Percentiles rank a stretch among this genome's conserved stretches.
phyloP scores from a whole-genome alignment of 2,329 filamentous ascomycete genomes.

The Phaeophleospora eucalypticola region DNA sequence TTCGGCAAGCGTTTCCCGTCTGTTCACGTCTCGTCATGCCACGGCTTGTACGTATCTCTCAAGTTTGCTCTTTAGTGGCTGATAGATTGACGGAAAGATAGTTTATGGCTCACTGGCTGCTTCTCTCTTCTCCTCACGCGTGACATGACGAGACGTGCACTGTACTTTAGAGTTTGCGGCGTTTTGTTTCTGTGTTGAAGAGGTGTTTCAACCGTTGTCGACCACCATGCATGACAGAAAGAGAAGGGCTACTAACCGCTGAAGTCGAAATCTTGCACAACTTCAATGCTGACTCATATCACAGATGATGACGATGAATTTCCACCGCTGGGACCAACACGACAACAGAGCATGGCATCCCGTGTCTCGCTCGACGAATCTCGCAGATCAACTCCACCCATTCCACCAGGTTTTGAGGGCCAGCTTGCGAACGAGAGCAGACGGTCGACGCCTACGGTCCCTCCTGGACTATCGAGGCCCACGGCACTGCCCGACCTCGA shows the following conservation, averaged over 20 bases:
- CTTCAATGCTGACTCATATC: constrained; percentile 15
- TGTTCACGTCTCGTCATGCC: constrained; percentile 24
- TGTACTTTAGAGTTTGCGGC: constrained; percentile 20
- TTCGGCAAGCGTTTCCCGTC: constrained; percentile 16
- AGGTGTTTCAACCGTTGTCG: constrained; percentile 12
- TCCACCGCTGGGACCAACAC: constrained; percentile 22
- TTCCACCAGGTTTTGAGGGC: constrained; percentile 35
- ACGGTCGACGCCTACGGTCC: constrained; percentile 43
- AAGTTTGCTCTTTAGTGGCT: constrained; percentile 26
- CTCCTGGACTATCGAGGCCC: constrained; percentile 40
- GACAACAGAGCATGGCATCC: constrained; percentile 24
- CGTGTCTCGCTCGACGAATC: constrained; percentile 27
- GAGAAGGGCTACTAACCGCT: too few relatives aligned
- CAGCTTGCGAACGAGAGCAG: constrained; percentile 34
- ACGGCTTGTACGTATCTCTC: constrained; percentile 33
- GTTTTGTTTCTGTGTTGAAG: constrained; percentile 10
- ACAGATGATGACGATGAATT: constrained; percentile 31
- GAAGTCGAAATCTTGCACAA: too few relatives aligned
- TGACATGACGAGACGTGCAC: constrained; percentile 23
- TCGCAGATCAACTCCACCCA: constrained; percentile 32
- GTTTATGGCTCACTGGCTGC: constrained; percentile 20
- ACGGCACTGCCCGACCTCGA: constrained; percentile 26
- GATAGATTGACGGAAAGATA: constrained; percentile 35
- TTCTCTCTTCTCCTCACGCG: constrained; percentile 10
- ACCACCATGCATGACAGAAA: constrained; percentile 24